phyloP scores from a whole-genome alignment of 176 grass and related monocot genomes.

The Rhynchospora tenuis region DNA sequence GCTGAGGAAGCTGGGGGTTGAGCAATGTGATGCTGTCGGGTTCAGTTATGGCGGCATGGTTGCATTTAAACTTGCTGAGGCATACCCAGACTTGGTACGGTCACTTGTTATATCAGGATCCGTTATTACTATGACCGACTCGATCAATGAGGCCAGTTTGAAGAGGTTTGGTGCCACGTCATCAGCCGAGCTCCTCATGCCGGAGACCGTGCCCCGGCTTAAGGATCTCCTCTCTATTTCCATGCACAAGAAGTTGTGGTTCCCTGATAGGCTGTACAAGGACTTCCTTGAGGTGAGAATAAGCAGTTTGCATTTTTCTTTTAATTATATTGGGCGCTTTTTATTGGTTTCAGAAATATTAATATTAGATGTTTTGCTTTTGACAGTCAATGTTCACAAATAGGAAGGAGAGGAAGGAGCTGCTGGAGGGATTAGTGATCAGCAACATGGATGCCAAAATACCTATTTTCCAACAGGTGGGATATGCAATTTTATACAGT shows the following conservation, averaged over 20 bases:
- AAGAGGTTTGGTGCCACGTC: constrained; percentile 40
- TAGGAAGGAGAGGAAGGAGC: constrained; percentile 67
- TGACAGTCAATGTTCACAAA: constrained; percentile 69
- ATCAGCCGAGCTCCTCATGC: constrained; percentile 73
- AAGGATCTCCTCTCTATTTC: constrained; percentile 67
- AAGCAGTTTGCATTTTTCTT: not conserved
- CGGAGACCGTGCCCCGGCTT: constrained; percentile 66
- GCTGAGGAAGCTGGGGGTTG: constrained; percentile 52
- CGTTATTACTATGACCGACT: constrained; percentile 82
- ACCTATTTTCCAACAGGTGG: constrained; percentile 70
- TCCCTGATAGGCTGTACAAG: constrained; percentile 71
- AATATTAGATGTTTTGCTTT: not conserved
- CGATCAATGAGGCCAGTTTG: constrained; percentile 55
- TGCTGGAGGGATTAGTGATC: constrained; percentile 63
- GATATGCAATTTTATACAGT: not conserved
- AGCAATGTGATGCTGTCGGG: constrained; percentile 66
- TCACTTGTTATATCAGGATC: constrained; percentile 74
- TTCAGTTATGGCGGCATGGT: constrained; percentile 99
- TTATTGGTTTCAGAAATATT: not conserved
- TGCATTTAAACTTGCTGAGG: constrained; percentile 88
- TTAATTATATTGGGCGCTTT: not conserved
- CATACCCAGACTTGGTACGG: constrained; percentile 51
- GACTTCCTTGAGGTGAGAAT: constrained; percentile 70
- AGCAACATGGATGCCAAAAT: constrained; percentile 69
- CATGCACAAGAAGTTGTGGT: constrained; percentile 79